Evolutionary conservation across 169 alveolate species (phyloP), one percentile per base, ranked within the genome.

Genomic region (Neospora caninum): DNA sequence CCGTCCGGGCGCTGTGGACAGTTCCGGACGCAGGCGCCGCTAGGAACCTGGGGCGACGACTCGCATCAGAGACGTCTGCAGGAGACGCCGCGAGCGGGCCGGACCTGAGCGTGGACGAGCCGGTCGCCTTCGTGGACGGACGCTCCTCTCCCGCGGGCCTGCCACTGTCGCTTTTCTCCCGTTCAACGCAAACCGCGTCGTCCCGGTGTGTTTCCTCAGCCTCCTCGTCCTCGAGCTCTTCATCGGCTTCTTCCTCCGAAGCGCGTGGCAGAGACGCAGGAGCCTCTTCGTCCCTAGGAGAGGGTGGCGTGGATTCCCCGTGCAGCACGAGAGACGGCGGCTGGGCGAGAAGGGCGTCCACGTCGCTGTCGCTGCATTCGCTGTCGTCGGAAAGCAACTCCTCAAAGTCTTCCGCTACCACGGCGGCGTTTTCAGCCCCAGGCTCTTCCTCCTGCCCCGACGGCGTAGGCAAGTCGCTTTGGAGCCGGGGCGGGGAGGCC

Each of bases 231-330:
- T 82, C 89, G 0, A 41, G 69, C 38, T 82, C 89, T 29, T 82
- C 89, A 29, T 82, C 89, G n/a, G 13, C 89, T 82, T 82, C 89
- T 82, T 82, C 89, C 25, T 82, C 89, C 18, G 89, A 82, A 0
- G 89, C 89, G 39, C 89, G 89, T 6, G 89, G 89, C 38, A 82
- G 67, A 18, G 89, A 82, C 89, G 89, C 89, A 25, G 39, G 69
- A 20, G 89, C 89, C 41, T 82, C 89, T 41, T 82, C 89, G 41
- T 82, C 89, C 39, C 89, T 2, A 36, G 89, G 89, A 16, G 89
- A 82, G 0, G 89, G 89, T 1, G 89, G 89, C 41, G 89, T 82
- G 41, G 89, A 41, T 36, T 82, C 89, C n/a, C 89, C 89, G 25
- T 82, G 89, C 67, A 82, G 38, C 69, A 82, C 43, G n/a, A 43